phyloP scores from a whole-genome alignment of 108 stramenopile genomes.

The Mayamaea pseudoterrestris region DNA sequence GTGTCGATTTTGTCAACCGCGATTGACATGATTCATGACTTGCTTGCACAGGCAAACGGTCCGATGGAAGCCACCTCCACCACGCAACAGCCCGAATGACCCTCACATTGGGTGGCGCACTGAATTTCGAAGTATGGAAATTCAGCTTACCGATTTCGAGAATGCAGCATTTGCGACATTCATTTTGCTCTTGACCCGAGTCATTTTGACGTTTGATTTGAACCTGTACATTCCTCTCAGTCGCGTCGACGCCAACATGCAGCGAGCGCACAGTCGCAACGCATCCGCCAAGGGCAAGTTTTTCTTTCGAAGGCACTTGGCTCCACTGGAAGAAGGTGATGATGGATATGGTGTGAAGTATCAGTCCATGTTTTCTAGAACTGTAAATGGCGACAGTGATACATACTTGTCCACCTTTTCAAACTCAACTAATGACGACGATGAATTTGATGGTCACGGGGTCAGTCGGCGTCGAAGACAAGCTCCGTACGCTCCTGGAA shows the following conservation, averaged over 20 bases:
- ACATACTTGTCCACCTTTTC: no score
- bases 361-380: slow-evolving; percentile 66
- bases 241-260: slow-evolving; percentile 97
- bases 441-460: slow-evolving; percentile 9
- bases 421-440: no score
- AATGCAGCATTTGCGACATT: slow-evolving; percentile 97
- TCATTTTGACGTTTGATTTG: slow-evolving; percentile 97
- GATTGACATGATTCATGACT: neutral
- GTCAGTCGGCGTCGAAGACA: slow-evolving; percentile 42
- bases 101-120: slow-evolving; percentile 98
- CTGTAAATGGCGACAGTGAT: slow-evolving; percentile 25
- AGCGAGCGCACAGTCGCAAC: slow-evolving; percentile 85
- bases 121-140: slow-evolving; percentile 97
- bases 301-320: slow-evolving; percentile 92
- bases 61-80: slow-evolving; percentile 99
- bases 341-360: slow-evolving; percentile 78
- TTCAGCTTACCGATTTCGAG: slow-evolving; percentile 97
- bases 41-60: slow-evolving; percentile 68
- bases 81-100: slow-evolving; percentile 70
- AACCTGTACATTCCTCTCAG: slow-evolving; percentile 93
- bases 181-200: slow-evolving; percentile 88
- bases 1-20: neutral
- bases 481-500: slow-evolving; percentile 58
- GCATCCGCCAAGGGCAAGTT: slow-evolving; percentile 83
- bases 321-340: slow-evolving; percentile 80